Percentiles rank a stretch among this genome's conserved stretches.
These are phyloP conservation scores for Przewalskia tangutica DNA, from an alignment of 257 asterid species.

Conservation along the genomic window DNA sequence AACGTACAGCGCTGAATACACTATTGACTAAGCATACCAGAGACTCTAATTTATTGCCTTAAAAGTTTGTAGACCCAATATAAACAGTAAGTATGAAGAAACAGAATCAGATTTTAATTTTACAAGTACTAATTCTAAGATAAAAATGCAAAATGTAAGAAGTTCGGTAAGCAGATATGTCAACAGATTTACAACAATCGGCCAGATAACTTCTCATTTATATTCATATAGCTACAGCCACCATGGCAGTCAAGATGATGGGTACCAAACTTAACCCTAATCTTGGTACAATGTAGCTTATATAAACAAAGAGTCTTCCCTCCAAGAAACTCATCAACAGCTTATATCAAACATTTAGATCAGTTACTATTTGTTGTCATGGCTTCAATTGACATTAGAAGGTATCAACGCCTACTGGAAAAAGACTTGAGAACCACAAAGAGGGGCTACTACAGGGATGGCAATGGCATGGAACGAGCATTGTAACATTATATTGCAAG, in stretches of 20 bases:
- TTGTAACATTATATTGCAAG: background rate
- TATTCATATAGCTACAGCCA: background rate
- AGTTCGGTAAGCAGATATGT: constrained; percentile 5
- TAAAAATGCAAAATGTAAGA: background rate
- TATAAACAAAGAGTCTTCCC: background rate
- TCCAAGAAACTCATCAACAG: background rate
- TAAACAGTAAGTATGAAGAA: background rate
- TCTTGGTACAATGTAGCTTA: constrained; percentile 2
- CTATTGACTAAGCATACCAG: no score
- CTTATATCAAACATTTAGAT: background rate
- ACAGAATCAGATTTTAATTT: background rate
- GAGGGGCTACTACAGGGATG: background rate
- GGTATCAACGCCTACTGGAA: background rate
- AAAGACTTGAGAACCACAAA: background rate
- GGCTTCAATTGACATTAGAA: background rate
- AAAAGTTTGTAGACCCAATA: no score
- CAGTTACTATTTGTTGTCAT: background rate
- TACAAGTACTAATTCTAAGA: background rate
- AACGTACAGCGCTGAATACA: no score
- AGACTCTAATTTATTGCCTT: background rate
- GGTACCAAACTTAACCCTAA: background rate
- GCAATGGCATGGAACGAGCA: background rate
- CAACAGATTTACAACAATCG: background rate
- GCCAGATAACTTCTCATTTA: background rate
- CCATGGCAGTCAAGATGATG: background rate